Evolutionary conservation across 495 filamentous ascomycete genomes (phyloP).

Genomic region (Tuber aestivum): DNA sequence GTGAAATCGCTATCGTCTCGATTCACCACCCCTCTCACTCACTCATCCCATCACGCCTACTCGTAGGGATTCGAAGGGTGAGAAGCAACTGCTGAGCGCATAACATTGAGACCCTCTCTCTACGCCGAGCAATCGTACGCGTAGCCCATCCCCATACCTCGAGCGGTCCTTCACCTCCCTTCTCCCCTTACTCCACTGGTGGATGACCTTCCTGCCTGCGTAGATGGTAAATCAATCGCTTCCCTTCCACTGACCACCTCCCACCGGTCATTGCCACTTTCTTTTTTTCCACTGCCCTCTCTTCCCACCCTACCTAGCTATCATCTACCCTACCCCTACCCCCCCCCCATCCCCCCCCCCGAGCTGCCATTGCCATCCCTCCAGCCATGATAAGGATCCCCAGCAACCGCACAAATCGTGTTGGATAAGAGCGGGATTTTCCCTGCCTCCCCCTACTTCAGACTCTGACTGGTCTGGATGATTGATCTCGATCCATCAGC

Average conservation of each 20-base stretch:
- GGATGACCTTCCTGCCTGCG: neutral
- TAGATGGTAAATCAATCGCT: neutral
- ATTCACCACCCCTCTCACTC: neutral
- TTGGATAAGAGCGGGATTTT: neutral
- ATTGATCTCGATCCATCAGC: constrained; percentile 10
- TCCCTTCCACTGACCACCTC: neutral
- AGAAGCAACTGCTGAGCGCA: neutral
- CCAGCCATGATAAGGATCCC: constrained; percentile 1
- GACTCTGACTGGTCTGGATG: neutral
- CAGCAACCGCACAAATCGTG: neutral
- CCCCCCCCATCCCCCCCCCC: neutral
- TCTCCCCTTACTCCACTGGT: neutral
- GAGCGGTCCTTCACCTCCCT: neutral
- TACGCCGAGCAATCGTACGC: neutral
- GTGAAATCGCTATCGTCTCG: constrained; percentile 1
- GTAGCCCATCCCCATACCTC: neutral
- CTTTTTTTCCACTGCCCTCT: neutral
- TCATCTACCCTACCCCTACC: too few relatives aligned
- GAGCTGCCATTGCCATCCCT: neutral
- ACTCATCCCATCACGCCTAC: neutral
- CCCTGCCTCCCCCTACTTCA: neutral
- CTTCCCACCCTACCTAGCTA: neutral
- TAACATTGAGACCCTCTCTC: neutral
- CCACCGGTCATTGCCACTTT: neutral
- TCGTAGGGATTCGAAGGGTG: neutral